These are phyloP conservation scores for Fraxinus cuspidata DNA, from an alignment of 257 asterid genomes.

Conservation along the genomic window DNA sequence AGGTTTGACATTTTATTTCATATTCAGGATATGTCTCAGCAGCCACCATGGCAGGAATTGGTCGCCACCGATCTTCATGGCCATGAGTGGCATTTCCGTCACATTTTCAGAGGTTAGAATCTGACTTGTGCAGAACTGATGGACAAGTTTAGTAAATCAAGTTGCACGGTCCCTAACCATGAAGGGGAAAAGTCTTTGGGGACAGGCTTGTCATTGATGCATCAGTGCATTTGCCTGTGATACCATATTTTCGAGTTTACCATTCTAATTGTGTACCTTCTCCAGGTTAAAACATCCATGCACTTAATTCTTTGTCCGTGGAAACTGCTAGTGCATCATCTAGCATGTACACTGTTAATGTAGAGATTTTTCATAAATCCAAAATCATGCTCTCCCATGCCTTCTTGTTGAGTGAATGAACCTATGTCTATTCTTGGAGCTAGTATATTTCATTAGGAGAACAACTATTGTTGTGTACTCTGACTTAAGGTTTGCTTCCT, in stretches of 20 bases:
- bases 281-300: not conserved
- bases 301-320: not conserved
- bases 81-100: constrained; percentile 98
- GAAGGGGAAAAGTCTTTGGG: not conserved
- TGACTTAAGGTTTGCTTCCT: not conserved
- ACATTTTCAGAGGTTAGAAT: constrained; percentile 85
- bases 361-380: not conserved
- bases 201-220: not conserved
- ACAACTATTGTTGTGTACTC: not conserved
- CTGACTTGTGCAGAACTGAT: constrained; percentile 4
- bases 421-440: not conserved
- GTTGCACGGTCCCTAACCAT: not conserved
- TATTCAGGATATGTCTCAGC: constrained; percentile 93
- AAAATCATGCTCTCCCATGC: not conserved
- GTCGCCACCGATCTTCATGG: constrained; percentile 93
- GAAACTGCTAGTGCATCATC: not conserved
- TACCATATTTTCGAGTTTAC: not conserved
- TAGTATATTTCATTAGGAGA: not conserved
- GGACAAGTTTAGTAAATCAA: not conserved
- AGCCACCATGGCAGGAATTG: constrained; percentile 98
- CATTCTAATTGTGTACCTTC: not conserved
- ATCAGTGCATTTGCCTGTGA: not conserved
- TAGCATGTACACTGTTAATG: not conserved
- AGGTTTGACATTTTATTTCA: constrained; percentile 17
- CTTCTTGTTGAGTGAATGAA: not conserved